These are phyloP conservation scores for Meira nashicola DNA, from an alignment of 1,284 basidiomycete genomes.

Conservation along the genomic window DNA sequence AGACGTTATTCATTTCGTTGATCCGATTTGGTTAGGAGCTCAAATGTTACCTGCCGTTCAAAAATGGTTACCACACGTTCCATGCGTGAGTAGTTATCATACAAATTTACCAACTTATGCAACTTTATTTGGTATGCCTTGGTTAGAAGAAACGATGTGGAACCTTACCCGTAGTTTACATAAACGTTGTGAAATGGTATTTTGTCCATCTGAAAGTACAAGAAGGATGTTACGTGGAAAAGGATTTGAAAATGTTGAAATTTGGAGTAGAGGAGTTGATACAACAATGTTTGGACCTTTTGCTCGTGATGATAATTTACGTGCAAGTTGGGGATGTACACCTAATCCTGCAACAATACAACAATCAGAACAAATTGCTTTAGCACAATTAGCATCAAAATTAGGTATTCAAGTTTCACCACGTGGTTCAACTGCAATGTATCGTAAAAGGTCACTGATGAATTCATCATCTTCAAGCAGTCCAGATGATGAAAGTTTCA, in stretches of 20 bases:
- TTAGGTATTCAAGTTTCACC: slow-evolving; percentile 22
- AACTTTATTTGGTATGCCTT: slow-evolving; percentile 58
- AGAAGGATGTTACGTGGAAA: slow-evolving; percentile 57
- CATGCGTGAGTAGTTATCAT: slow-evolving; percentile 60
- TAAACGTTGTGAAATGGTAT: slow-evolving; percentile 55
- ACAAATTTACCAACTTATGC: slow-evolving; percentile 61
- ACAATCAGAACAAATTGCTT: slow-evolving; percentile 23
- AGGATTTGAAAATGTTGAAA: slow-evolving; percentile 56
- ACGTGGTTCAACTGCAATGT: neutral
- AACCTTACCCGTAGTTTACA: slow-evolving; percentile 40
- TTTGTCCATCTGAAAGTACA: slow-evolving; percentile 60
- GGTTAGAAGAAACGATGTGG: slow-evolving; percentile 57
- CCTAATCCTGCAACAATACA: slow-evolving; percentile 35
- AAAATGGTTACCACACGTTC: slow-evolving; percentile 54
- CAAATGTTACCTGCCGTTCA: slow-evolving; percentile 52
- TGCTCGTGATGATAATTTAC: slow-evolving; percentile 55
- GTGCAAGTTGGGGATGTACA: slow-evolving; percentile 56
- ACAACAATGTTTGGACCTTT: slow-evolving; percentile 47
- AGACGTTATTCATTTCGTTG: slow-evolving; percentile 57
- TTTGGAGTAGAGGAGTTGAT: slow-evolving; percentile 57
- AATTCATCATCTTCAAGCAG: neutral
- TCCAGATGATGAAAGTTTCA: slow-evolving; percentile 46
- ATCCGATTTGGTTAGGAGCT: slow-evolving; percentile 61
- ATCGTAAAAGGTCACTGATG: neutral
- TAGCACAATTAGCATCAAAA: slow-evolving; percentile 29